Conservation (phyloP, 2,329 filamentous ascomycete species). For the Ascochyta fabae region DNA sequence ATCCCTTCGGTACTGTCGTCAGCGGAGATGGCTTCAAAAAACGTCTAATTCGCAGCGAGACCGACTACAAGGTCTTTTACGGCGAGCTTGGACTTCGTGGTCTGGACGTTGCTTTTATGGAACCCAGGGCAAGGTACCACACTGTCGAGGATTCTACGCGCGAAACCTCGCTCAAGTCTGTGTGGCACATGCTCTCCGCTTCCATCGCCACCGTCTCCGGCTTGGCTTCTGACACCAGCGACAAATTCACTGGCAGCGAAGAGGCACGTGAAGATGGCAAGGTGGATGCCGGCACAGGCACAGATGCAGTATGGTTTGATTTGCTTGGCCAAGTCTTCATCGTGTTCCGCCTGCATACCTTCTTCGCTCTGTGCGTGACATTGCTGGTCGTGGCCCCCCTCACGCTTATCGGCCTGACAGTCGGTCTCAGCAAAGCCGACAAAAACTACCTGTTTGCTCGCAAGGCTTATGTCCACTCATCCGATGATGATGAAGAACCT, state of each 20-base stretch:
- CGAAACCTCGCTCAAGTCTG: constrained; percentile 72
- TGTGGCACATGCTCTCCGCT: constrained; percentile 96
- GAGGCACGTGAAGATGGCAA: constrained; percentile 64
- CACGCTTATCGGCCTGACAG: constrained; percentile 71
- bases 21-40: constrained; percentile 83
- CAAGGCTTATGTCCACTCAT: constrained; percentile 65
- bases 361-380: constrained; percentile 88
- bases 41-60: constrained; percentile 81
- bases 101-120: constrained; percentile 90
- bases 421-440: constrained; percentile 71
- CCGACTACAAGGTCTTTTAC: constrained; percentile 86
- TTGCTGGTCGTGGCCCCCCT: constrained; percentile 82
- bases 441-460: constrained; percentile 89
- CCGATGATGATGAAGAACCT: constrained; percentile 65
- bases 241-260: constrained; percentile 69
- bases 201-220: constrained; percentile 75
- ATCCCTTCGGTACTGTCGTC: constrained; percentile 85
- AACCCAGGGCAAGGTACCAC: constrained; percentile 85
- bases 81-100: constrained; percentile 81
- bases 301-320: constrained; percentile 89
- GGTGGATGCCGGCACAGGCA: constrained; percentile 70
- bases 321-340: constrained; percentile 82
- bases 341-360: constrained; percentile 77
- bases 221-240: constrained; percentile 72
- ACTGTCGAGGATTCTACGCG: constrained; percentile 85